Evolutionary conservation across 345 rosid species (phyloP).

Genomic region (Acer negundo): DNA sequence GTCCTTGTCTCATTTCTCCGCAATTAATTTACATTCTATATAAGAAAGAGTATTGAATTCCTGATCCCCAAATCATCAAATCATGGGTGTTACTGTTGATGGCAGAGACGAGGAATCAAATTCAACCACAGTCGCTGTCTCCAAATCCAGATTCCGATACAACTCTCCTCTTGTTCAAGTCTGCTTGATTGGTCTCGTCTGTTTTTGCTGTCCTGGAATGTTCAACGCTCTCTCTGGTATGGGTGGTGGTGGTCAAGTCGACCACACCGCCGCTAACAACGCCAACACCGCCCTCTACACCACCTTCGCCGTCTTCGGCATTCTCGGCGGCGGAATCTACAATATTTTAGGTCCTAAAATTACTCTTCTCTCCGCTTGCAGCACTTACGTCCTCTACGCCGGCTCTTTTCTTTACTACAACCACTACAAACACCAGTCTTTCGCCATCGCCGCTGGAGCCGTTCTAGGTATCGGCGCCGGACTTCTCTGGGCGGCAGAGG

Average conservation of each 20-base stretch:
- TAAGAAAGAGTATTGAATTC: too few species aligned
- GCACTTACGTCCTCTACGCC: constrained; percentile 73
- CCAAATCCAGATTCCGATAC: constrained; percentile 47
- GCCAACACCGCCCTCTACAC: constrained; percentile 73
- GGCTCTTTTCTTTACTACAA: constrained; percentile 73
- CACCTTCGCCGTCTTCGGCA: constrained; percentile 55
- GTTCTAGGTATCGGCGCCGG: constrained; percentile 87
- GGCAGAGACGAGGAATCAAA: constrained; percentile 28
- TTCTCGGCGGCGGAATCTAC: constrained; percentile 60
- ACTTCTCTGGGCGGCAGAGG: constrained; percentile 89
- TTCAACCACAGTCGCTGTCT: neutral
- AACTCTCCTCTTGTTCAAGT: constrained; percentile 83
- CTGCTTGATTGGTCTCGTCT: constrained; percentile 72
- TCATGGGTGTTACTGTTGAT: too few species aligned
- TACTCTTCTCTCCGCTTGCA: constrained; percentile 72
- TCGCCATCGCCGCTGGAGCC: constrained; percentile 67
- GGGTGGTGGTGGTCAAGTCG: constrained; percentile 95
- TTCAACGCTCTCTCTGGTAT: constrained; percentile 94
- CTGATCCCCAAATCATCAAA: too few species aligned
- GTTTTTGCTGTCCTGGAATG: constrained; percentile 97
- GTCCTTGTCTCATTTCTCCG: too few species aligned
- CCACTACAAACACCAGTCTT: constrained; percentile 54
- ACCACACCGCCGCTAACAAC: constrained; percentile 79
- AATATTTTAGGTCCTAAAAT: constrained; percentile 65
- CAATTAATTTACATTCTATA: too few species aligned